Evolutionary conservation across 2,329 filamentous ascomycete genomes (phyloP).

Genomic region (Pyrenochaeta sp.): DNA sequence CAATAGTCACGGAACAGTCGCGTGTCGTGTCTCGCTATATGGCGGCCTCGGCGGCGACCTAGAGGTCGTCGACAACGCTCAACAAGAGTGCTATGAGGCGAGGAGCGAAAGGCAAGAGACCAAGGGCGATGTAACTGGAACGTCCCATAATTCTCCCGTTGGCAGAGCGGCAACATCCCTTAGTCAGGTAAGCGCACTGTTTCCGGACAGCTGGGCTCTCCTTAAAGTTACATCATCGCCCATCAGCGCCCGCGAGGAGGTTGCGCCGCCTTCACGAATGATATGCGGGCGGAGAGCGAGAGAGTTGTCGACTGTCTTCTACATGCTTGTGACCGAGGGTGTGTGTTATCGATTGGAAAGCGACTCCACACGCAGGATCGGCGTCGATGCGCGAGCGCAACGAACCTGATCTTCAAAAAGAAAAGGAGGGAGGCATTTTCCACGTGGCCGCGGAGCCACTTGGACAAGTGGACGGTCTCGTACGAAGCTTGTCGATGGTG

Average conservation of each 20-base stretch:
- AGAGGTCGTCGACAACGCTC: background rate
- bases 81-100: background rate
- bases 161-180: background rate
- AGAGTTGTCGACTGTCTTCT: background rate
- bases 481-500: conserved; percentile 5
- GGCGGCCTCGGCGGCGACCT: background rate
- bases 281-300: conserved; percentile 1
- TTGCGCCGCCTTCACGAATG: background rate
- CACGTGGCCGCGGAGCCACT: background rate
- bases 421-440: conserved; percentile 2
- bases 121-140: background rate
- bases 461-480: background rate
- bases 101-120: background rate
- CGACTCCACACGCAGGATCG: conserved; percentile 9
- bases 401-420: conserved; percentile 15
- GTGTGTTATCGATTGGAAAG: conserved; percentile 1
- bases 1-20: background rate
- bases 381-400: conserved; percentile 2
- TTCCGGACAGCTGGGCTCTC: conserved; percentile 2
- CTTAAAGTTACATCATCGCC: conserved; percentile 1
- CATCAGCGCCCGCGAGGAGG: background rate
- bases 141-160: background rate
- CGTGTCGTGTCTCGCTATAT: background rate
- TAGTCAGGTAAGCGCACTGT: conserved; percentile 1
- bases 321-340: background rate